These are phyloP conservation scores for thale cress (Arabidopsis thaliana) DNA, from an alignment of 345 rosid genomes.

Conservation along the genomic window DNA sequence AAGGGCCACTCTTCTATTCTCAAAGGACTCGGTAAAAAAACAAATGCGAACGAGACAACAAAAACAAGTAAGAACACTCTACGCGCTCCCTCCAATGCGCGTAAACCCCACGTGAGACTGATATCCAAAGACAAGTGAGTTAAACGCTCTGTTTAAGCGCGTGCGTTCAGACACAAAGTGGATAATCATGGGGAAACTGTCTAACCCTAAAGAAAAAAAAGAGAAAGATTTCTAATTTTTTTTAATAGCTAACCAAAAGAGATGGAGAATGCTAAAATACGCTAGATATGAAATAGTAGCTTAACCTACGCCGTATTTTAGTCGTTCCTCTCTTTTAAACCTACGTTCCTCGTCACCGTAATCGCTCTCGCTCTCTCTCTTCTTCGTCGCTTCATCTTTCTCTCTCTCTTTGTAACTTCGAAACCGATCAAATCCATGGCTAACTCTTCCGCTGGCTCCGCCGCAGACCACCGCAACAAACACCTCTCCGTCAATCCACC, in stretches of 20 bases:
- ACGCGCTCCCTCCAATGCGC: not conserved
- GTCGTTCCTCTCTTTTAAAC: constrained; percentile 43
- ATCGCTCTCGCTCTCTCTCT: constrained; percentile 30
- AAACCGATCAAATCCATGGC: constrained; percentile 71
- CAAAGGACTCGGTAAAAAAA: not conserved
- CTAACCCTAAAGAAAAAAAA: constrained; percentile 1
- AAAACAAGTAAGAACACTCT: not conserved
- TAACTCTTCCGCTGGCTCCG: constrained; percentile 55
- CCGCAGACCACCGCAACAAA: constrained; percentile 51
- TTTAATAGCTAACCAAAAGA: not conserved
- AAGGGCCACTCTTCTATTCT: not conserved
- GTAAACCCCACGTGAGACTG: not conserved
- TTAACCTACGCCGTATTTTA: constrained; percentile 40
- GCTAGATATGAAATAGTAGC: not conserved
- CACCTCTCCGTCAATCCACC: constrained; percentile 66
- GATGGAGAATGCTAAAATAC: constrained; percentile 1
- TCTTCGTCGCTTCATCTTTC: constrained; percentile 27
- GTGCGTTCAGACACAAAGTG: constrained; percentile 25
- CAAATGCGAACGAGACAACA: not conserved
- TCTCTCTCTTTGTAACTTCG: constrained; percentile 38
- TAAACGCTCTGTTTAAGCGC: not conserved
- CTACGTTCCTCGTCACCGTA: constrained; percentile 44
- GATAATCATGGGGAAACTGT: constrained; percentile 33
- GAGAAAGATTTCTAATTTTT: not conserved
- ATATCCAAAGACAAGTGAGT: not conserved